Conservation (phyloP, 768 basidiomycete species). For the Lentinus tigrinus region DNA sequence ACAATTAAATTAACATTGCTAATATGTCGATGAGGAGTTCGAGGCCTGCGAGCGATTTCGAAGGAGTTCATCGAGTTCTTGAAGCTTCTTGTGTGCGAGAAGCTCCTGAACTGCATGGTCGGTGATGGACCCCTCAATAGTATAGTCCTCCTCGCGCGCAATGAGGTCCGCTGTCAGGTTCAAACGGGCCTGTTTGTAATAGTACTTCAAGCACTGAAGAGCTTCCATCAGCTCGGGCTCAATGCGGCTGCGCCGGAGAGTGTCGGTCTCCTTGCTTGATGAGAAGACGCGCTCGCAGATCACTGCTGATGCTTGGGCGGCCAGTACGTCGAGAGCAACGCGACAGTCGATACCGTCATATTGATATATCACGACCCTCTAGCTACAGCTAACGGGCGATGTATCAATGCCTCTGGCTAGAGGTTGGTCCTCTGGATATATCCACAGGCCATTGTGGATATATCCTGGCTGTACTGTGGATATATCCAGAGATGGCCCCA, state of each 20-base stretch:
- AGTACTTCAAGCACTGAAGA: background rate
- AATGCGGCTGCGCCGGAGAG: background rate
- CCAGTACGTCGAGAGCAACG: conserved; percentile 3
- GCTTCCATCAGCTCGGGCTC: background rate
- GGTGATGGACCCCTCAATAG: background rate
- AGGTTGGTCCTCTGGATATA: no score
- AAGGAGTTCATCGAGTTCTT: background rate
- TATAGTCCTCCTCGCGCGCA: conserved; percentile 4
- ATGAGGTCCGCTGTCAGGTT: background rate
- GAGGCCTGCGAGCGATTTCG: no score
- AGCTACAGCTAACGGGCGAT: no score
- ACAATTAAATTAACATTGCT: no score
- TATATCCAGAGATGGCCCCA: no score
- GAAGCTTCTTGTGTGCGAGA: background rate
- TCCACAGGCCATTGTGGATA: no score
- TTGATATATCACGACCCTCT: no score
- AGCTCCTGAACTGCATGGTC: background rate
- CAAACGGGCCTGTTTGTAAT: background rate
- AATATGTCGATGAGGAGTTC: no score
- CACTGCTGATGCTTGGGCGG: conserved; percentile 1
- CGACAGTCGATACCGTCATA: background rate
- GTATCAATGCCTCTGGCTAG: no score
- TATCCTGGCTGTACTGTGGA: no score
- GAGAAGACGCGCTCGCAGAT: conserved; percentile 1
- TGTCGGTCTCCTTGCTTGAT: conserved; percentile 4